Base-by-base conservation (phyloP, 305 asterid genomes). In the Solanum hybrid region DNA sequence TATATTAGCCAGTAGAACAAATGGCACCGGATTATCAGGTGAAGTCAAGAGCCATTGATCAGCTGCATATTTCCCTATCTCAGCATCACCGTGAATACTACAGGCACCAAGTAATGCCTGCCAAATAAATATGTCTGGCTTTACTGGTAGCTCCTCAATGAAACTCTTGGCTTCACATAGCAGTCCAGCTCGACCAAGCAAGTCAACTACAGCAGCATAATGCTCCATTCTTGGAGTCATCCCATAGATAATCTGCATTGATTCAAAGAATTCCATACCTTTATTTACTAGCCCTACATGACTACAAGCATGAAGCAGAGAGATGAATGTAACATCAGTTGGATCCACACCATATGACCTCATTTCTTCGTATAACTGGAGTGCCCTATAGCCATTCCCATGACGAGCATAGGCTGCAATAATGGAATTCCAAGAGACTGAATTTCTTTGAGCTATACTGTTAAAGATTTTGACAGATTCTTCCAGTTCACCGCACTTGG, bases 371-470 rank as follows among this genome's bases (percentile, higher is more conserved):
- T 95, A 96, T 22, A 92, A 89, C 20, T 90, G 86, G 18, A 97
- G 95, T 10, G 97, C 96, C 92, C 92, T 92, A 87, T 71, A 76
- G 88, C 96, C 96, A 33, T 96, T 89, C 20, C 98, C 99, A 81
- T 96, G 98, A 78, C 98, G 98, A 86, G 98, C 98, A 93, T 91
- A 96, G n/a, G 98, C 99, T 78, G 98, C 97, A 89, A 97, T 96
- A 90, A 96, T 92, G 86, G 98, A 96, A 92, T 96, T 97, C 99
- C 99, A 97, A 18, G 99, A 96, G 87, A 97, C 96, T 89, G 92
- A 92, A 92, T 95, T 96, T 95, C 90, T 96, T 34, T 16, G 92
- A 51, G 90, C 91, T 94, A 93, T 93, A 71, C 39, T 40, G 24
- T 88, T 31, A 82, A 97, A 96, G 87, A 96, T 87, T 89, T 92